Evolutionary conservation across 345 rosid species (phyloP), one percentile per base, ranked within the genome.

Genomic region (Hevea brasiliensis): DNA sequence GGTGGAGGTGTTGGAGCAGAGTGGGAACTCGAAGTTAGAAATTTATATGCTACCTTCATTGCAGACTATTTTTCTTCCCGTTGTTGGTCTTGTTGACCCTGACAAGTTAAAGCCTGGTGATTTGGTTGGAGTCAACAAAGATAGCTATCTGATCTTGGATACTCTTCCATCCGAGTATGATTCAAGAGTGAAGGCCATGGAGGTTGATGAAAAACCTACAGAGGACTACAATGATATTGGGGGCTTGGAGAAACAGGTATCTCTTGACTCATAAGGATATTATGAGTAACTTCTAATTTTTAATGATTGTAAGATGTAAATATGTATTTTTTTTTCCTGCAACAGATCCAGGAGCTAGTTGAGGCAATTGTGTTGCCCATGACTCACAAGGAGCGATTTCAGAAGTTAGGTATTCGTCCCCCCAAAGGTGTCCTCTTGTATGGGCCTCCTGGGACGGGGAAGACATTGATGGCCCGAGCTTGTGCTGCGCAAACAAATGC

Each of bases 401-500:
- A 93, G 71, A 96, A 90, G 80, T 79, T 96, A 44, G 99, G 99
- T 23, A 78, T 96, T 65, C 98, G 99, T 24, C 99, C 98, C 71
- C 99, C 99, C 20, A 96, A 96, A 80, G 99, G 99, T 48, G 94
- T 96, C 66, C 98, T 96, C 68, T 83, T 93, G 65, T 93, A 96
- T 80, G 99, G 98, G 54, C 99, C 98, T 74, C 99, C 99, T 50
- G 99, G 99, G 63, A 96, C 99, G 54, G 99, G 99, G 72, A 96
- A 96, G 75, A 96, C 99, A 65, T 78, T 96, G 78, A 96, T 96
- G 99, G 99, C 98, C 0, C 96, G 99, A 72, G 99, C 99, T 57
- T 96, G 99, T 83, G 99, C 98, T 14, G 99, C 99, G 20, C 99
- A 93, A 73, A 96, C 98, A 74, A 96, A 96, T 69, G 99, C 99